Base-by-base conservation (phyloP, 169 alveolate species). In the Fabrea salina region DNA sequence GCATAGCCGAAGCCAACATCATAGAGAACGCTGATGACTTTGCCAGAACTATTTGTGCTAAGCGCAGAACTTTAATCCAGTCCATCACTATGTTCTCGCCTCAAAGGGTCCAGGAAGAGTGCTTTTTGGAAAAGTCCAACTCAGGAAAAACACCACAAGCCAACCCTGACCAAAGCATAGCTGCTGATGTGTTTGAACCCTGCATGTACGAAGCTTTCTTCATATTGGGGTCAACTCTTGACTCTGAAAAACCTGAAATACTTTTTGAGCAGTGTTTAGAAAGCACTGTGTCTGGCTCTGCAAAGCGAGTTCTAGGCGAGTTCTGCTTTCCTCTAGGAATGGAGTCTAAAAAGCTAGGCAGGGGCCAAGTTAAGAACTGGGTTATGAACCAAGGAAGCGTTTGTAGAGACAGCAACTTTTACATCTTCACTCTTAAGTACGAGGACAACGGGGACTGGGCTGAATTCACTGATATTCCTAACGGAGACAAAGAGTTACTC, bases 91-190 rank as follows among this genome's bases (percentile, higher is more conserved):
- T 33, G 50, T 13, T 8, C 13, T 35, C 44, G 39, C 41, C n/a
- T 16, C 51, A 61, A 33, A 27, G 27, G 11, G 16, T 22, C 25
- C 16, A 32, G 8, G 32, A 47, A 61, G 74, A 61, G 32, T n/a
- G 74, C 11, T 33, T n/a, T 37, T 16, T 16, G 50, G 43, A 8
- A 54, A 54, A 19, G 11, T 7, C 30, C 11, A 54, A 33, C 66
- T 11, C 33, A 8, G 74, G 74, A 13, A 61, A 61, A 37, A 61
- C 74, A 1, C 74, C 74, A n/a, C 74, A 61, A 37, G 74, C 49
- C 37, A 61, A 61, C 50, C 74, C 74, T 33, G 74, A 61, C 50
- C 74, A 61, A 61, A n/a, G n/a, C n/a, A n/a, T n/a, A 35, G 50
- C 50, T 30, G 74, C 32, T 1, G n/a, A 47, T 13, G 41, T 33